Evolutionary conservation across 2,329 filamentous ascomycete genomes (phyloP).

Genomic region (Pestalotiopsis fici): DNA sequence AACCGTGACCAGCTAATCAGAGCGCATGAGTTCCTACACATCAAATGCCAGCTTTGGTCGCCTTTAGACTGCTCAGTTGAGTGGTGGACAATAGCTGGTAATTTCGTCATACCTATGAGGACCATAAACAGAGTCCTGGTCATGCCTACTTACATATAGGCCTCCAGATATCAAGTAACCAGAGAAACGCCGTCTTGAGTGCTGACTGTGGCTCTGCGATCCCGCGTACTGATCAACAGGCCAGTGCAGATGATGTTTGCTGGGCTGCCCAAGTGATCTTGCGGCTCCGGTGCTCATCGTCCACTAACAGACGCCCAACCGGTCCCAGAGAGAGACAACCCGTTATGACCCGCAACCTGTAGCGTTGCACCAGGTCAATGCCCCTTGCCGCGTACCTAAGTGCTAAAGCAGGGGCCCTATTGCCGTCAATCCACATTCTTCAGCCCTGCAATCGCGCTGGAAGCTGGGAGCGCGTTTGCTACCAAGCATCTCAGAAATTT

Average conservation of each 20-base stretch:
- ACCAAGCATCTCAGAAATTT: constrained; percentile 2
- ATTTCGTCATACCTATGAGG: not conserved
- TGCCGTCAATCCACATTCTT: not conserved
- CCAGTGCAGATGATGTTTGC: not conserved
- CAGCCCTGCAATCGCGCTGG: not conserved
- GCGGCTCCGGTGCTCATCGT: not conserved
- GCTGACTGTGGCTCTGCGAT: not conserved
- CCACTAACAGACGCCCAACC: not conserved
- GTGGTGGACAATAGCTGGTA: not conserved
- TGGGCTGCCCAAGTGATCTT: not conserved
- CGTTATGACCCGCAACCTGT: not conserved
- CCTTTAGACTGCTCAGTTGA: not conserved
- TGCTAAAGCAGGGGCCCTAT: not conserved
- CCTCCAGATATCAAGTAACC: not conserved
- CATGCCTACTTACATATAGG: not conserved
- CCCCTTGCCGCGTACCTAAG: not conserved
- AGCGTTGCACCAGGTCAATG: not conserved
- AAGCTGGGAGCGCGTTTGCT: not conserved
- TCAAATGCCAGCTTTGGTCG: not conserved
- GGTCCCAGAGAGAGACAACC: not conserved
- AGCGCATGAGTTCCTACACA: not conserved
- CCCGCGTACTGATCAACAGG: not conserved
- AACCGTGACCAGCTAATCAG: not conserved
- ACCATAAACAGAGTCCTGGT: not conserved
- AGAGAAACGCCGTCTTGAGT: not conserved